Base-by-base conservation (phyloP, 164 flowering plant species). In the Pachysandra terminalis region DNA sequence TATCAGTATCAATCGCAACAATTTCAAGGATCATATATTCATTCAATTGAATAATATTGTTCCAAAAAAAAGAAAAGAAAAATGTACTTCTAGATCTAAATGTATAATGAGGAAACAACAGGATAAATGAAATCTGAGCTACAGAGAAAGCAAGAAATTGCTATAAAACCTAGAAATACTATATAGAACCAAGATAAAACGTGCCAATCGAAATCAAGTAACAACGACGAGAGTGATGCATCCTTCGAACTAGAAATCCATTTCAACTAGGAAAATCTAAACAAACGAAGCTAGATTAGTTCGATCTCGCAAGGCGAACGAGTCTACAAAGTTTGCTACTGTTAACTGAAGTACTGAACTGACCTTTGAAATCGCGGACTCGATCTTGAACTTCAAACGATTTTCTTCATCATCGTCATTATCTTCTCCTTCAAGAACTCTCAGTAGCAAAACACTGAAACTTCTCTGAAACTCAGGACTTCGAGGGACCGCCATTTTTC, bases 401-500 rank as follows among this genome's bases (percentile, higher is more conserved):
- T 61, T 49, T 61, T 61, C 51, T 60, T 14, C 63, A 32, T 32
- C 7, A 32, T 32, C 7, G 7, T 32, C 37, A 32, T 32, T 7
- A 32, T 32, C 37, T 61, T 61, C 64, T 32, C 12, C 26, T 40
- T 37, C 64, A 1, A 61, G 5, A 12, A 32, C 48, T 32, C 14
- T 15, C 37, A 60, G 37, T 61, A 49, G 25, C 25, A 41, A 40
- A 27, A 35, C 52, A 14, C 51, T 40, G 52, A 23, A 37, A 40
- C 26, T 40, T n/a, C 27, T 61, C 26, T 17, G 41, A 28, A 59
- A 10, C 41, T 59, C 62, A 17, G 51, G 26, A 22, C 26, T 40
- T 61, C 49, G 26, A 35, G 21, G 19, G 19, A 61, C 23, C 64
- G 64, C 49, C 64, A 61, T 40, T 28, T 19, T 32, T 59, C 16